phyloP scores from a whole-genome alignment of 2,329 filamentous ascomycete species.

The Fusarium dimerum region DNA sequence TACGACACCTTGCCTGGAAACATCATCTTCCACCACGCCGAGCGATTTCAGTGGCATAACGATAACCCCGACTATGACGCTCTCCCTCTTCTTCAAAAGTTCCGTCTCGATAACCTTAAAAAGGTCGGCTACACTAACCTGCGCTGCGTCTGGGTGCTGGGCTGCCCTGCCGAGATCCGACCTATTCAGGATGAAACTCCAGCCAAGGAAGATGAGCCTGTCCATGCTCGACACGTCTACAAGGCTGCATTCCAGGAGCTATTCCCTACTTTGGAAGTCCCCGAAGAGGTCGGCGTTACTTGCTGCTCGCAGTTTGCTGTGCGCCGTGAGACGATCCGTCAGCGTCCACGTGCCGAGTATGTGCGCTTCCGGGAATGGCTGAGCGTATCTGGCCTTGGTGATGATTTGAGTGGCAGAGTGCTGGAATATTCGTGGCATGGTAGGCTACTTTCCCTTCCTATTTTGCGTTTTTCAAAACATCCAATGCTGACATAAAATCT shows the following conservation, averaged over 20 bases:
- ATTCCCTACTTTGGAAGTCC: constrained; percentile 44
- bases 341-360: constrained; percentile 54
- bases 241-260: constrained; percentile 45
- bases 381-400: constrained; percentile 53
- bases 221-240: constrained; percentile 45
- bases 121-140: constrained; percentile 60
- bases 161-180: constrained; percentile 52
- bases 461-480: neutral
- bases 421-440: constrained; percentile 69
- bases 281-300: constrained; percentile 53
- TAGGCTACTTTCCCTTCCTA: constrained; percentile 32
- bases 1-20: constrained; percentile 48
- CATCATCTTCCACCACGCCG: constrained; percentile 50
- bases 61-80: constrained; percentile 56
- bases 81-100: constrained; percentile 49
- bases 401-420: constrained; percentile 58
- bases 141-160: constrained; percentile 59
- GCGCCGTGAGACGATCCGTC: constrained; percentile 51
- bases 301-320: constrained; percentile 69
- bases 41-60: constrained; percentile 55
- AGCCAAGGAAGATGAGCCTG: constrained; percentile 33
- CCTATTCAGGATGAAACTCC: constrained; percentile 40
- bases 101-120: constrained; percentile 52
- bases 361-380: constrained; percentile 60
- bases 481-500: constrained; percentile 12